Evolutionary conservation across 2,329 filamentous ascomycete species (phyloP).

Genomic region (Fusarium cicatricum): DNA sequence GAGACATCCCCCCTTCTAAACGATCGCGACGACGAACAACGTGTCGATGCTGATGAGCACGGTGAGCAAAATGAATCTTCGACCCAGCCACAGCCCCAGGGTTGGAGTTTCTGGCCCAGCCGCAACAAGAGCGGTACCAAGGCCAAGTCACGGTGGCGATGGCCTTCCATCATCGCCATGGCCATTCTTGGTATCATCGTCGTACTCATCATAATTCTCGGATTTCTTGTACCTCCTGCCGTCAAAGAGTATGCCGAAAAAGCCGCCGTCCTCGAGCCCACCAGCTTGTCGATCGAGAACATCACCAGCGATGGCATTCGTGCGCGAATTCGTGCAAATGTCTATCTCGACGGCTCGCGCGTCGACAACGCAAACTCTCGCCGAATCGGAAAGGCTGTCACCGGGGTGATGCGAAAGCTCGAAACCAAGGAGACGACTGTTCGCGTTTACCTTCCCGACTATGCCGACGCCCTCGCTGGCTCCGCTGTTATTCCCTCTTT

Average conservation of each 20-base stretch:
- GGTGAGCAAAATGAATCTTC: conserved; percentile 36
- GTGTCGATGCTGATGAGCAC: conserved; percentile 41
- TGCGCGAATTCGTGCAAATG: conserved; percentile 82
- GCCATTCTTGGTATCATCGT: conserved; percentile 68
- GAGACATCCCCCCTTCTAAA: conserved; percentile 65
- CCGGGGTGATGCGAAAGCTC: conserved; percentile 80
- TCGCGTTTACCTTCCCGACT: conserved; percentile 83
- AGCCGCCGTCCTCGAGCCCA: conserved; percentile 83
- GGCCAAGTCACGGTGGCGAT: conserved; percentile 54
- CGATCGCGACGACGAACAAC: conserved; percentile 48
- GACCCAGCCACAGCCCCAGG: conserved; percentile 6
- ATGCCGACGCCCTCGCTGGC: conserved; percentile 79
- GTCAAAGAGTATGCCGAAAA: conserved; percentile 88
- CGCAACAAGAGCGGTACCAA: conserved; percentile 36
- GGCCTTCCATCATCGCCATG: conserved; percentile 83
- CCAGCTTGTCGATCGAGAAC: conserved; percentile 83
- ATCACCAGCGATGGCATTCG: conserved; percentile 81
- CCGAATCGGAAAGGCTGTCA: conserved; percentile 78
- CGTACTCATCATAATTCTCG: conserved; percentile 76
- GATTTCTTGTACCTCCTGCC: conserved; percentile 81
- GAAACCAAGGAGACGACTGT: conserved; percentile 78
- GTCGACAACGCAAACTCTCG: conserved; percentile 77
- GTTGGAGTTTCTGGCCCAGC: conserved; percentile 35
- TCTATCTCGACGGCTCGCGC: conserved; percentile 79
- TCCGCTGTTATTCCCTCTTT: conserved; percentile 79